Evolutionary conservation across 495 filamentous ascomycete species (phyloP).

Genomic region (Aspergillus bertholletiae): DNA sequence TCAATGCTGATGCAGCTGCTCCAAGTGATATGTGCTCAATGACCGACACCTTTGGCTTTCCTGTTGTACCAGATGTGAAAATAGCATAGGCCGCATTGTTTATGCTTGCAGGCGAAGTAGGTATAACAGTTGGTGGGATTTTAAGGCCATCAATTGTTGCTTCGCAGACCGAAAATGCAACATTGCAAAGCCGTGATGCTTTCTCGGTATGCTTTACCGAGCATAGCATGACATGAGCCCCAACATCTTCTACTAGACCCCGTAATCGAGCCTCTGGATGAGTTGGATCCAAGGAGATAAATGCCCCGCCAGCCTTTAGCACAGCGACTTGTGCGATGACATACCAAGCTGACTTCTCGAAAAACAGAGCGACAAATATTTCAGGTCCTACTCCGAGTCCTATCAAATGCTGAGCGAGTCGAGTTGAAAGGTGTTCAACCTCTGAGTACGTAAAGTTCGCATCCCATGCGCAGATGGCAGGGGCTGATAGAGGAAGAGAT

Average conservation of each 20-base stretch:
- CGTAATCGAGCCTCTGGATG: constrained; percentile 53
- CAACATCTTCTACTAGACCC: constrained; percentile 49
- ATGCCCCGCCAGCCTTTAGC: constrained; percentile 56
- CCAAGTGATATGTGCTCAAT: constrained; percentile 41
- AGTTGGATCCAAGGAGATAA: constrained; percentile 54
- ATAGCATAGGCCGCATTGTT: constrained; percentile 44
- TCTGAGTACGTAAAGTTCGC: constrained; percentile 44
- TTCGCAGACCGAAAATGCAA: constrained; percentile 27
- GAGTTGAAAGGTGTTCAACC: constrained; percentile 34
- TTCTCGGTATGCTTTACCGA: constrained; percentile 30
- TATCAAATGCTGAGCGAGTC: constrained; percentile 33
- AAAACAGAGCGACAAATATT: constrained; percentile 49
- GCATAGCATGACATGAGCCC: constrained; percentile 36
- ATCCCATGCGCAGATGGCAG: constrained; percentile 47
- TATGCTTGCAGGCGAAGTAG: constrained; percentile 12
- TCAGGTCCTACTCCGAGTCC: constrained; percentile 42
- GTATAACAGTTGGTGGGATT: constrained; percentile 14
- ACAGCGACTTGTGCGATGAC: constrained; percentile 52
- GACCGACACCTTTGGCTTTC: constrained; percentile 48
- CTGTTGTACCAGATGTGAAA: constrained; percentile 50
- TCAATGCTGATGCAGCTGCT: constrained; percentile 29
- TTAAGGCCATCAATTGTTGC: constrained; percentile 27
- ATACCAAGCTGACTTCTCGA: constrained; percentile 56
- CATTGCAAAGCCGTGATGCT: constrained; percentile 27
- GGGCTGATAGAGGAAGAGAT: constrained; percentile 23